Evolutionary conservation across 164 flowering plant genomes (phyloP), one percentile per base, ranked within the genome.

Genomic region (Liquidambar formosana): DNA sequence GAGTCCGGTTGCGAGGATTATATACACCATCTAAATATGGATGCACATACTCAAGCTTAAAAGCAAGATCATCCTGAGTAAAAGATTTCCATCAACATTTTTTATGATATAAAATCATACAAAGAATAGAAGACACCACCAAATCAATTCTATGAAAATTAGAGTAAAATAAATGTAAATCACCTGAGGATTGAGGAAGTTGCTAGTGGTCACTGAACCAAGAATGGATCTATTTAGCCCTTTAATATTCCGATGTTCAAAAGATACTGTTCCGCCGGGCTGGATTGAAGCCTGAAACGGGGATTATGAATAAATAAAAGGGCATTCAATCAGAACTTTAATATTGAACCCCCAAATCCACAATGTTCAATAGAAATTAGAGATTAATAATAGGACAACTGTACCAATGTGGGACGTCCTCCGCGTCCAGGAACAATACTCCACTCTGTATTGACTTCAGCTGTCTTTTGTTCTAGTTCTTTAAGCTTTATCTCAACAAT

Each of bases 401-500:
- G 56, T 86, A 96, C 99, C 89, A 96, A 73, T 53, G 99, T 90
- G 26, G 99, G 99, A 33, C 91, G 86, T 21, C 98, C 99, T 67
- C 91, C 89, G 51, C 96, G 97, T 15, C 97, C 97, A 54, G 98
- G 99, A 21, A 96, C 98, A 51, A 96, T 92, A 73, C 97, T 96
- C 99, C 99, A 96, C 67, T 93, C 99, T 10, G 97, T 87, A 69
- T 93, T 92, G 71, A 96, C 92, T 85, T 96, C 99, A 77, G 97
- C 97, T 5, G 92, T 82, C 76, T 92, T 90, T 59, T 93, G 99
- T 63, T 96, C 99, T 45, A 92, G 85, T 71, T 96, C 99, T 73
- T 96, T 96, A 22, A 96, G 94, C 87, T 96, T 96, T 38, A 95
- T 85, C 79, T 95, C 99, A 53, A 95, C 98, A 68, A 95, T 85